phyloP scores from a whole-genome alignment of 2,329 filamentous ascomycete species.

The Metarhizium rileyi region DNA sequence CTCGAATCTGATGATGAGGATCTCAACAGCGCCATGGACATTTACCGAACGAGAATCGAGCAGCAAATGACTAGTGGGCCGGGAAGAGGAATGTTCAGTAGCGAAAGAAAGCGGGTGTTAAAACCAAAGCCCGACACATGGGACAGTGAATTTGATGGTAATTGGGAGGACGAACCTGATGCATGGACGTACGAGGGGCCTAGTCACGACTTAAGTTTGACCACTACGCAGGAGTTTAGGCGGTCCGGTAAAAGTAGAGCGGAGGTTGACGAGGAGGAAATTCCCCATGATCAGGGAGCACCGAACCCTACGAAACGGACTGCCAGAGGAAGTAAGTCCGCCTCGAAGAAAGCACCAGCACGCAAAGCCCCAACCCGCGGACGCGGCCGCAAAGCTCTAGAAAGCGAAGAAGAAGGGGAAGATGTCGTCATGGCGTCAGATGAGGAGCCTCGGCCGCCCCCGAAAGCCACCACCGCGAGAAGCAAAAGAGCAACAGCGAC shows the following conservation, averaged over 20 bases:
- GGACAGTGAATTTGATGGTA: constrained; percentile 84
- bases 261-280: constrained; percentile 22
- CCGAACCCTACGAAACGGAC: constrained; percentile 22
- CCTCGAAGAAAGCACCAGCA: constrained; percentile 32
- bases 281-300: constrained; percentile 16
- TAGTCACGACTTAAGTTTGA: constrained; percentile 9
- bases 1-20: constrained; percentile 57
- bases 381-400: constrained; percentile 27
- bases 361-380: constrained; percentile 34
- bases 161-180: constrained; percentile 72
- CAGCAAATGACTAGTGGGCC: constrained; percentile 55
- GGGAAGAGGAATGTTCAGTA: constrained; percentile 27
- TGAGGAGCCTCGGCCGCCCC: constrained; percentile 30
- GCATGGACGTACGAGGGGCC: constrained; percentile 33
- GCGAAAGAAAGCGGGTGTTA: constrained; percentile 34
- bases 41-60: constrained; percentile 60
- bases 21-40: constrained; percentile 64
- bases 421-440: constrained; percentile 47
- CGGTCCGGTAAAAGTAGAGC: constrained; percentile 11
- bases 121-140: constrained; percentile 72
- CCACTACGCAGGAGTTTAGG: constrained; percentile 7
- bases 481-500: constrained; percentile 13
- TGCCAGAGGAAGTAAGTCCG: constrained; percentile 22
- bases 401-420: constrained; percentile 33
- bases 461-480: constrained; percentile 23